phyloP scores from a whole-genome alignment of 2,329 filamentous ascomycete genomes.

The Ceratocystis colombiana region DNA sequence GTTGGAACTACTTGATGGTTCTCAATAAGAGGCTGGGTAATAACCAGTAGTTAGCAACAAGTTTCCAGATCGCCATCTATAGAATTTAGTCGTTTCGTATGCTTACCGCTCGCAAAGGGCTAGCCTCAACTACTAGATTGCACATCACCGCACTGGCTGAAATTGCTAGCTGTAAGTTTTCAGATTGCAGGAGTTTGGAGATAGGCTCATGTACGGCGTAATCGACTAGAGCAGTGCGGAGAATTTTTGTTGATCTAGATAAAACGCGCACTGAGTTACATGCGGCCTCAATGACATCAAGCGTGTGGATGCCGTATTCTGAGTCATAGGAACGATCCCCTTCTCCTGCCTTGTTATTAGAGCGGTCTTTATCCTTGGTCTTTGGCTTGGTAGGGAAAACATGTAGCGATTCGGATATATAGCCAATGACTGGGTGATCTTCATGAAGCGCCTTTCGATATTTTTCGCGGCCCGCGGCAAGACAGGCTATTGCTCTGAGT shows the following conservation, averaged over 20 bases:
- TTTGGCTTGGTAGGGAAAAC: slow-evolving; percentile 45
- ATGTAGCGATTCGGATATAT: slow-evolving; percentile 69
- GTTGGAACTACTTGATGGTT: slow-evolving; percentile 59
- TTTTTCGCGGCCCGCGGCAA: slow-evolving; percentile 71
- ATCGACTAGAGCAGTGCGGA: slow-evolving; percentile 81
- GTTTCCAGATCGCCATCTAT: background rate
- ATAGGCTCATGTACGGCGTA: slow-evolving; percentile 69
- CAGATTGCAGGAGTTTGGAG: slow-evolving; percentile 62
- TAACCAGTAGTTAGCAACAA: slow-evolving; percentile 1
- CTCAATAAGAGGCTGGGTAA: slow-evolving; percentile 56
- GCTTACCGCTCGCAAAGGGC: slow-evolving; percentile 77
- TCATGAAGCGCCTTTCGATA: slow-evolving; percentile 75
- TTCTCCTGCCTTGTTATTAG: slow-evolving; percentile 29
- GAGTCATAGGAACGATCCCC: slow-evolving; percentile 27
- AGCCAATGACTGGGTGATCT: slow-evolving; percentile 60
- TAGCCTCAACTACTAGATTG: slow-evolving; percentile 80
- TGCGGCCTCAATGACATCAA: slow-evolving; percentile 69
- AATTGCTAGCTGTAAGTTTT: slow-evolving; percentile 68
- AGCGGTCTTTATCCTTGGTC: slow-evolving; percentile 39
- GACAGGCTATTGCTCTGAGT: slow-evolving; percentile 68
- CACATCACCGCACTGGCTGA: slow-evolving; percentile 75
- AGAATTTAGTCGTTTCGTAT: background rate
- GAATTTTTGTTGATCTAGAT: slow-evolving; percentile 70
- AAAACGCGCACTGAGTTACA: slow-evolving; percentile 73
- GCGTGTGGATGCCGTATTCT: slow-evolving; percentile 62